Percentiles rank a stretch among this genome's conserved stretches.
phyloP scores from a whole-genome alignment of 2,329 filamentous ascomycete genomes.

The Blastomyces emzantsi region DNA sequence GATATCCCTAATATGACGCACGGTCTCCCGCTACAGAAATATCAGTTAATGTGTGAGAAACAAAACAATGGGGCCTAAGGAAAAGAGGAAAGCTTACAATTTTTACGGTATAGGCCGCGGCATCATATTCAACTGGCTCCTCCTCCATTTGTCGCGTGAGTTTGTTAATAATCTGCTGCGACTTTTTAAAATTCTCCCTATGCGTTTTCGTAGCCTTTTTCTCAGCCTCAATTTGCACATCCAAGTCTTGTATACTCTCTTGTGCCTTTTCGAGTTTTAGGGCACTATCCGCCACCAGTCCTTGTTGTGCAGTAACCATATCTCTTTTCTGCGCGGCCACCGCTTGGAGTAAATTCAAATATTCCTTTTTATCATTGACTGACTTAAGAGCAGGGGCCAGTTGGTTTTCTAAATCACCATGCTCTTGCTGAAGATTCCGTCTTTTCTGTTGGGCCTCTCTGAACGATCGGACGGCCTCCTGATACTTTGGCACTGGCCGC shows the following conservation, averaged over 20 bases:
- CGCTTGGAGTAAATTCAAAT: constrained; percentile 47
- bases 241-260: constrained; percentile 29
- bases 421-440: constrained; percentile 47
- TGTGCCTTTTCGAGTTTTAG: constrained; percentile 35
- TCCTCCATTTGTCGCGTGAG: constrained; percentile 57
- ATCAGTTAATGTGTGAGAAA: constrained; percentile 21
- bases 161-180: constrained; percentile 51
- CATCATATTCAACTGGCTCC: constrained; percentile 58
- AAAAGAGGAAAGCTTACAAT: constrained; percentile 46
- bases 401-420: constrained; percentile 51
- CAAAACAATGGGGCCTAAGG: background rate
- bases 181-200: constrained; percentile 43
- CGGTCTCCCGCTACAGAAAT: constrained; percentile 47
- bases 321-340: constrained; percentile 49
- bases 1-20: constrained; percentile 30
- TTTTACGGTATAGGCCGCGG: constrained; percentile 59
- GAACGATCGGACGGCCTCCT: constrained; percentile 43
- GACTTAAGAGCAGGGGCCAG: constrained; percentile 60
- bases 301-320: constrained; percentile 48
- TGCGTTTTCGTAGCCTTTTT: constrained; percentile 43
- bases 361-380: constrained; percentile 60
- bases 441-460: constrained; percentile 47
- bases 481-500: constrained; percentile 58
- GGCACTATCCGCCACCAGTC: constrained; percentile 34
- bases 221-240: constrained; percentile 42